These are phyloP conservation scores for Fonsecaea monophora DNA, from an alignment of 2,329 filamentous ascomycete genomes.

Conservation along the genomic window DNA sequence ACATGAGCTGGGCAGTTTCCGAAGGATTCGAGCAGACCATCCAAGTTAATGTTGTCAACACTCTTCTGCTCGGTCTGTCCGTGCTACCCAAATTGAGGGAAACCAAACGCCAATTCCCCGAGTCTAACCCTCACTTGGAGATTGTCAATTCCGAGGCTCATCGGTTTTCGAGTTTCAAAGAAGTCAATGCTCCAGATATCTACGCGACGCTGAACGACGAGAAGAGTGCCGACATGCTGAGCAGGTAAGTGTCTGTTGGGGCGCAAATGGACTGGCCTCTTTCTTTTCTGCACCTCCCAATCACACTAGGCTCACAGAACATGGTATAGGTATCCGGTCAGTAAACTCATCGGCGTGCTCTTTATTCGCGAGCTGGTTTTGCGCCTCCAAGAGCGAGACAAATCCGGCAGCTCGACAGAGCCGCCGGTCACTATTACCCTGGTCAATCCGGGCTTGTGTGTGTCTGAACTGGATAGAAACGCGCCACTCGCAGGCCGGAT, in stretches of 20 bases:
- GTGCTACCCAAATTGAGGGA: constrained; percentile 39
- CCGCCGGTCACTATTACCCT: constrained; percentile 37
- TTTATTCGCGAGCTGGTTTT: constrained; percentile 36
- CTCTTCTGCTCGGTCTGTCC: constrained; percentile 39
- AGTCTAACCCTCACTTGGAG: constrained; percentile 34
- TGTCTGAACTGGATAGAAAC: constrained; percentile 31
- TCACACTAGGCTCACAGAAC: not conserved
- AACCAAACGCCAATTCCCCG: constrained; percentile 31
- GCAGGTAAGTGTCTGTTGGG: constrained; percentile 7
- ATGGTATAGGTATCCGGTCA: constrained; percentile 32
- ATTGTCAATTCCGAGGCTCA: constrained; percentile 41
- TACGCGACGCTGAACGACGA: constrained; percentile 29
- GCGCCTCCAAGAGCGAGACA: constrained; percentile 14
- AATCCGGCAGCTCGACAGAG: constrained; percentile 5
- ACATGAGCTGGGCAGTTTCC: constrained; percentile 26
- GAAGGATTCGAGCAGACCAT: constrained; percentile 39
- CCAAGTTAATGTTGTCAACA: constrained; percentile 43
- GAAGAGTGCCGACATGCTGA: constrained; percentile 17
- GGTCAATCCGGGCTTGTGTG: constrained; percentile 41
- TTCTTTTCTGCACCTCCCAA: not conserved
- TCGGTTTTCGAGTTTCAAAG: constrained; percentile 34
- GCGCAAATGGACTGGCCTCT: not conserved
- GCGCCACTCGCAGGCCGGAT: not conserved
- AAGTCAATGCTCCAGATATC: constrained; percentile 34
- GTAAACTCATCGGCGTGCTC: constrained; percentile 38